Evolutionary conservation across 1,139 yeast genomes (phyloP).

Genomic region (Kodamaea ohmeri): DNA sequence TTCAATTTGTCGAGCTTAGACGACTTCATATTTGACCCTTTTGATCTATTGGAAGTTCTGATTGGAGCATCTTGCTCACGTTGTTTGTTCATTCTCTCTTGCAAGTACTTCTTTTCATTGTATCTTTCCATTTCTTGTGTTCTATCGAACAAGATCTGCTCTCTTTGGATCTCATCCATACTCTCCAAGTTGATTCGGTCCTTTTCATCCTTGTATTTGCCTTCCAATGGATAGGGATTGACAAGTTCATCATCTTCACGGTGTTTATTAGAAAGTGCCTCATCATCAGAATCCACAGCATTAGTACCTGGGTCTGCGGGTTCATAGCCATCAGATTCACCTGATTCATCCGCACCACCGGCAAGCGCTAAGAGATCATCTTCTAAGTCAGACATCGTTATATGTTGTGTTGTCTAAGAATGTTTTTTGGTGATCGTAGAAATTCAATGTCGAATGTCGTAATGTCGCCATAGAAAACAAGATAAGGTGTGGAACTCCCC

Average conservation of each 20-base stretch:
- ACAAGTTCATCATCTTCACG: constrained; percentile 36
- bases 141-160: constrained; percentile 86
- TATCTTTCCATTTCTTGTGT: constrained; percentile 86
- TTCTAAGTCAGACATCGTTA: constrained; percentile 60
- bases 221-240: constrained; percentile 89
- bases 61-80: constrained; percentile 32
- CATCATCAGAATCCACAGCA: constrained; percentile 27
- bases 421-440: constrained; percentile 1
- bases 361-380: constrained; percentile 92
- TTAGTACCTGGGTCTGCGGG: constrained; percentile 15
- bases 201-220: constrained; percentile 78
- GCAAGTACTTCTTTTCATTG: constrained; percentile 77
- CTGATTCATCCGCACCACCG: constrained; percentile 55
- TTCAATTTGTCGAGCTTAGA: constrained; percentile 58
- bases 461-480: no score
- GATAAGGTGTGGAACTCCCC: no score
- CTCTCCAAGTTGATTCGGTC: constrained; percentile 67
- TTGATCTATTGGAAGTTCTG: constrained; percentile 23
- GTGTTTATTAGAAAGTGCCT: constrained; percentile 10
- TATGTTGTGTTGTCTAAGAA: neutral
- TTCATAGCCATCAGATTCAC: constrained; percentile 24
- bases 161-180: constrained; percentile 90
- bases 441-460: neutral
- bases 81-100: constrained; percentile 70
- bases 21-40: constrained; percentile 23